Base-by-base conservation (phyloP, 179 eudicot species). In the Beta lomatogona region DNA sequence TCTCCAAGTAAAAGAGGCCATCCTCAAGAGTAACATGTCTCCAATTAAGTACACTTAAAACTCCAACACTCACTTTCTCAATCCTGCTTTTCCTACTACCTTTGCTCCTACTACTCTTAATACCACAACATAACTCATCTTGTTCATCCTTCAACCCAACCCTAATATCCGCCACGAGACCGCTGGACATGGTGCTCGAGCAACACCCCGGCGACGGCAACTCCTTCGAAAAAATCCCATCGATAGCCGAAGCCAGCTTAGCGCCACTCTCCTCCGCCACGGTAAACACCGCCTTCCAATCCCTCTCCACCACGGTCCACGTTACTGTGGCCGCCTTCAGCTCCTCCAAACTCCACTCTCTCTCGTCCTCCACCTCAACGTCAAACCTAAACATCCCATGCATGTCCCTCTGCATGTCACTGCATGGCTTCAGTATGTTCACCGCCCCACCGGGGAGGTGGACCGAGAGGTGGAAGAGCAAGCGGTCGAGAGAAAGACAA, bases 171-270 rank as follows among this genome's bases (percentile, higher is more conserved):
- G 85, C 87, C 67, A 85, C 87, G 5, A 82, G 81, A 25, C 87
- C 85, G 64, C 87, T 82, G n/a, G 85, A 79, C 83, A 70, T 75
- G 48, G 68, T 80, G 28, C 78, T 76, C 9, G 83, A 66, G 61
- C 86, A 83, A 70, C 86, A 83, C 86, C 83, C 82, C 3, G 85
- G 85, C 8, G 85, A 58, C 1, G 87, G 87, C 21, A 85, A 25
- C 78, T 85, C 87, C 75, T 76, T 79, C 9, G 87, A 85, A 44
- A 82, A 85, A 73, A 84, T 79, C 58, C 87, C 87, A 1, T 85
- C 85, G 1, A 80, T 48, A 5, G 75, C 82, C 4, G 82, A 61
- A 5, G 75, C 60, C n/a, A 85, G 76, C 36, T 79, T 73, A 36
- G 85, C 87, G 10, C 73, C 78, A 13, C 77, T 68, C 21, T 78